These are phyloP conservation scores for Pelagophyceae sp. DNA, from an alignment of 352 stramenopile genomes.

Conservation along the genomic window DNA sequence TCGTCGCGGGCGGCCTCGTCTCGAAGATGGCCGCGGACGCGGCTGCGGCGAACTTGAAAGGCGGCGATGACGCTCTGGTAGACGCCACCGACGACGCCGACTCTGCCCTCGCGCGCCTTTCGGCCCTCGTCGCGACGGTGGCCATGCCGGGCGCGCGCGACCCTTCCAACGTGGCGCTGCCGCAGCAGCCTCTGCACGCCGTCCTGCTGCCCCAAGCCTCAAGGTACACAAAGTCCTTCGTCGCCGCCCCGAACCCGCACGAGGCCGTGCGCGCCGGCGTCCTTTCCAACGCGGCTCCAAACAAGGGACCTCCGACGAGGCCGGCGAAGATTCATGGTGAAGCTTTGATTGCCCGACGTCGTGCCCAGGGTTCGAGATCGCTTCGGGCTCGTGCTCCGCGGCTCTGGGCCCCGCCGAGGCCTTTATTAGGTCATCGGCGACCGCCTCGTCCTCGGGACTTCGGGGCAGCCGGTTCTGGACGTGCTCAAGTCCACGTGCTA, in stretches of 20 bases:
- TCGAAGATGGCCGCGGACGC: background rate
- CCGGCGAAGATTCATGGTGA: no score
- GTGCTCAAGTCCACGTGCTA: constrained; percentile 31
- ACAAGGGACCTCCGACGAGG: constrained; percentile 65
- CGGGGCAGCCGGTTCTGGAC: constrained; percentile 67
- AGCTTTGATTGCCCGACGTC: constrained; percentile 70
- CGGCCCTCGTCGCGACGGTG: constrained; percentile 72
- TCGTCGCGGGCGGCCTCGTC: constrained; percentile 56
- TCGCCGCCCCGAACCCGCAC: constrained; percentile 84
- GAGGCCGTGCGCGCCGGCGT: no score
- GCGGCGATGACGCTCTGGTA: no score
- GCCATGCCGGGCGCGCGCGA: constrained; percentile 74
- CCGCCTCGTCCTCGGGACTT: constrained; percentile 59
- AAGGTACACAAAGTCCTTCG: constrained; percentile 59
- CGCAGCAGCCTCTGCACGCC: constrained; percentile 84
- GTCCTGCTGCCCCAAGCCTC: constrained; percentile 74
- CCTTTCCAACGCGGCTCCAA: constrained; percentile 46
- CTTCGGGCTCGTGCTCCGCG: no score
- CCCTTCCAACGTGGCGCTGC: constrained; percentile 67
- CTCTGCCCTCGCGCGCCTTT: constrained; percentile 53
- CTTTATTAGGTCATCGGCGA: no score
- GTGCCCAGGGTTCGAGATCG: constrained; percentile 63
- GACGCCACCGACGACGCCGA: constrained; percentile 61
- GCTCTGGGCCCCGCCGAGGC: no score
- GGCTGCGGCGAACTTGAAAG: background rate